phyloP scores from a whole-genome alignment of 208 protist species.

The Crithidia acanthocephali region DNA sequence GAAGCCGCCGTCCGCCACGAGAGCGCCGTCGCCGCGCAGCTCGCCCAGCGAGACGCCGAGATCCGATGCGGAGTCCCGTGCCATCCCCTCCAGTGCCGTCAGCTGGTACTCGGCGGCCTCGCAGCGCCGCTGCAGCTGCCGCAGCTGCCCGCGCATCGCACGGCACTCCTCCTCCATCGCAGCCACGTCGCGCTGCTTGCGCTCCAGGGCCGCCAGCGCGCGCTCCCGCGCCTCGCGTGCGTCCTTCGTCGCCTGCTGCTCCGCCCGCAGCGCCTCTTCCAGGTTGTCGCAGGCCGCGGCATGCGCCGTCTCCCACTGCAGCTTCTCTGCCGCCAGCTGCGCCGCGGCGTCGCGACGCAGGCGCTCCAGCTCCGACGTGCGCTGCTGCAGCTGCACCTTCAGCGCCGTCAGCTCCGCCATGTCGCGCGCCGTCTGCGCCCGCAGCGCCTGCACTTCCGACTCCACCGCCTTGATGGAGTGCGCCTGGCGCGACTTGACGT shows the following conservation, averaged over 20 bases:
- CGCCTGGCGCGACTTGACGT: constrained; percentile 41
- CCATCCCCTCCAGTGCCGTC: constrained; percentile 36
- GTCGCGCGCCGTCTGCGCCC: constrained; percentile 38
- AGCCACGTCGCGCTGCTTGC: constrained; percentile 40
- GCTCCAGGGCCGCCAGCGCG: constrained; percentile 43
- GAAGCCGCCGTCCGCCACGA: constrained; percentile 7
- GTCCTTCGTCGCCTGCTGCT: constrained; percentile 46
- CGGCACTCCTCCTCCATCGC: constrained; percentile 30
- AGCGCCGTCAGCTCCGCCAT: constrained; percentile 41
- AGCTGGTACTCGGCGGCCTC: constrained; percentile 44
- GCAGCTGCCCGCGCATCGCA: constrained; percentile 32
- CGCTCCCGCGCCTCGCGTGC: constrained; percentile 53
- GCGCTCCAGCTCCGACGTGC: constrained; percentile 44
- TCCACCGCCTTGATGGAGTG: constrained; percentile 37
- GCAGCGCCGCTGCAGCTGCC: constrained; percentile 24
- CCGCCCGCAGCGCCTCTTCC: constrained; percentile 36
- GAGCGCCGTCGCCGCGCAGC: background rate
- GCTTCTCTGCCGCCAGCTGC: constrained; percentile 42
- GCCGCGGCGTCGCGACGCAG: constrained; percentile 35
- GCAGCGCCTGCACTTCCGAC: constrained; percentile 48
- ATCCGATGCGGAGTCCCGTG: constrained; percentile 38
- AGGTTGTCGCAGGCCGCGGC: constrained; percentile 30
- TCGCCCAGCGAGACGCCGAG: constrained; percentile 32
- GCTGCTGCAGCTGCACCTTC: constrained; percentile 49
- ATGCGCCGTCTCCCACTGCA: constrained; percentile 34